Percentiles rank a stretch among this genome's conserved stretches.
Conservation (phyloP, 2,329 filamentous ascomycete genomes). For the Penicillium sp. region DNA sequence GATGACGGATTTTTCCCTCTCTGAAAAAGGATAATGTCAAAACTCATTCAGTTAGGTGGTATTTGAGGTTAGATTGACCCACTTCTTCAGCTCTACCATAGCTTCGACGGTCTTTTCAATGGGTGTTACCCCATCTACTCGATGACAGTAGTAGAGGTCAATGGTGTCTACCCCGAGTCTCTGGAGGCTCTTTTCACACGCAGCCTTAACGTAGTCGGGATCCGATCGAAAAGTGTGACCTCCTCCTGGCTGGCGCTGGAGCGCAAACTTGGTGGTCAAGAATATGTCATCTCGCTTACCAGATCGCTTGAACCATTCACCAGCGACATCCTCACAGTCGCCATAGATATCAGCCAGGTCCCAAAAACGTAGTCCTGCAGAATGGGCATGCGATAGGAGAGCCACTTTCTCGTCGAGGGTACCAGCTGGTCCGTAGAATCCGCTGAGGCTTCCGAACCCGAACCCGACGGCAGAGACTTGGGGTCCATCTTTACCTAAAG, state of each 20-base stretch:
- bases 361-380: constrained; percentile 30
- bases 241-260: background rate
- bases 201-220: constrained; percentile 37
- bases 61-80: background rate
- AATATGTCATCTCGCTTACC: constrained; percentile 43
- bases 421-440: constrained; percentile 18
- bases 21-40: constrained; percentile 6
- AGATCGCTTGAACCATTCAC: constrained; percentile 42
- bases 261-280: constrained; percentile 42
- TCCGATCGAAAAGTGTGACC: constrained; percentile 31
- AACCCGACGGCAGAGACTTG: constrained; percentile 22
- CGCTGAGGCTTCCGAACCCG: constrained; percentile 19
- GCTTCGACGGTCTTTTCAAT: constrained; percentile 48
- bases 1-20: constrained; percentile 50
- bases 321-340: constrained; percentile 30
- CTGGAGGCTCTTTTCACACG: constrained; percentile 38
- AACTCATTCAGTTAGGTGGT: background rate
- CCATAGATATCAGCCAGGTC: constrained; percentile 34
- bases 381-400: constrained; percentile 29
- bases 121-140: constrained; percentile 44
- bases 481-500: constrained; percentile 12
- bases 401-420: constrained; percentile 11
- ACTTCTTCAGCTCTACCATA: constrained; percentile 47
- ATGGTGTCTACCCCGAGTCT: constrained; percentile 41
- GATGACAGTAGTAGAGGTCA: constrained; percentile 47